Evolutionary conservation across 2,329 filamentous ascomycete genomes (phyloP).

Genomic region (Xylariaceae sp.): DNA sequence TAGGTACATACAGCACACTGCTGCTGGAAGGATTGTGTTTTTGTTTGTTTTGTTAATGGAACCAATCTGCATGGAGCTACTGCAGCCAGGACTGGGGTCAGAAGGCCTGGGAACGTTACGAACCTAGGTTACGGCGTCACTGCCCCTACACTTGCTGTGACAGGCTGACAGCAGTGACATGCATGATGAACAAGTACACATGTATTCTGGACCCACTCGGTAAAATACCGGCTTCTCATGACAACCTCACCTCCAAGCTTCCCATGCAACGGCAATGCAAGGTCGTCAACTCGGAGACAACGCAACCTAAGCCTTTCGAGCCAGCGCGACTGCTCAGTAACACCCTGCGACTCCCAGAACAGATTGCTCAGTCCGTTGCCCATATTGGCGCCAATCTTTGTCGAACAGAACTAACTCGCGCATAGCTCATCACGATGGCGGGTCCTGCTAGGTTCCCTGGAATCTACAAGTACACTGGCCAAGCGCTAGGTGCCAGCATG

Average conservation of each 20-base stretch:
- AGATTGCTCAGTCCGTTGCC: too few relatives aligned
- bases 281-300: not conserved
- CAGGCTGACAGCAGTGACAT: conserved; percentile 1
- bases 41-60: too few relatives aligned
- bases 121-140: too few relatives aligned
- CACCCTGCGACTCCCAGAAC: not conserved
- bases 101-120: too few relatives aligned
- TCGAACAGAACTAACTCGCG: not conserved
- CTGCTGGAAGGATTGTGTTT: not conserved
- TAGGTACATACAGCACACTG: not conserved
- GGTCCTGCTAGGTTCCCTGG: conserved; percentile 36
- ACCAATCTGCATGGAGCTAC: not conserved
- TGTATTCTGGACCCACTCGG: not conserved
- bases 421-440: conserved; percentile 30
- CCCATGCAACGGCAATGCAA: not conserved
- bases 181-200: not conserved
- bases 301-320: too few relatives aligned
- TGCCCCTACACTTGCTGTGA: too few relatives aligned
- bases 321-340: not conserved
- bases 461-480: conserved; percentile 80
- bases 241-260: not conserved
- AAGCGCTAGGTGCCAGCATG: conserved; percentile 88
- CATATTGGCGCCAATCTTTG: not conserved
- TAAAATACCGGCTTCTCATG: not conserved
- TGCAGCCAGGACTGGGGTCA: not conserved